Conservation (phyloP, 768 basidiomycete genomes). For the Pleurotus eryngii region DNA sequence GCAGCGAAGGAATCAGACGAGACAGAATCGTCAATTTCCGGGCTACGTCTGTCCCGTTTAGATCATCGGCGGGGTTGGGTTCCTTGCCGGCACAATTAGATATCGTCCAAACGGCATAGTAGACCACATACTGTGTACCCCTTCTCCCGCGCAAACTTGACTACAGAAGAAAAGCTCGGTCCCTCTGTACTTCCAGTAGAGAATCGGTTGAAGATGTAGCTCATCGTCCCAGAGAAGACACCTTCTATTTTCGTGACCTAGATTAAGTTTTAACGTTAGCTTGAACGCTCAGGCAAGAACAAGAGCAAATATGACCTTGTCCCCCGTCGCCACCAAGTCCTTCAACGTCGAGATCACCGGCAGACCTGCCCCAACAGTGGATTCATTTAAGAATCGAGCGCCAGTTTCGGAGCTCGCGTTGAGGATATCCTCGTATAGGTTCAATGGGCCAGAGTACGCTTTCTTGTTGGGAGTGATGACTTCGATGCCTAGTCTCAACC, state of each 20-base stretch:
- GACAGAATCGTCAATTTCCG: conserved; percentile 96
- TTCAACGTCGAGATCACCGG: conserved; percentile 91
- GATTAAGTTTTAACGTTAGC: neutral
- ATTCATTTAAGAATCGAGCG: conserved; percentile 77
- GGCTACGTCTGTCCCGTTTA: conserved; percentile 95
- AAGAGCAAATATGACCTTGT: conserved; percentile 54
- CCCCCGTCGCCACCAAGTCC: conserved; percentile 89
- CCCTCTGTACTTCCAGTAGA: conserved; percentile 67
- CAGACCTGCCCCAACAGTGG: conserved; percentile 94
- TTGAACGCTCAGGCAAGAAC: neutral
- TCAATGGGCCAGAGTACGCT: conserved; percentile 74
- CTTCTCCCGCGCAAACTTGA: conserved; percentile 82
- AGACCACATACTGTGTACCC: conserved; percentile 78
- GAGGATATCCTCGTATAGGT: conserved; percentile 68
- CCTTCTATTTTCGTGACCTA: conserved; percentile 92
- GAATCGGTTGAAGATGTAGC: conserved; percentile 98
- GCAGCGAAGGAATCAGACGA: conserved; percentile 58
- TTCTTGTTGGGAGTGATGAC: conserved; percentile 99
- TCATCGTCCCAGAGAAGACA: conserved; percentile 96
- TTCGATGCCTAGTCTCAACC: conserved; percentile 74
- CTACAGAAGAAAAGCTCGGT: conserved; percentile 84
- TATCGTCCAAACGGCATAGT: neutral
- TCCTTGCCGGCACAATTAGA: conserved; percentile 49
- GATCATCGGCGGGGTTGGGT: conserved; percentile 95
- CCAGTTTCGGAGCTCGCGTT: conserved; percentile 54